phyloP scores from a whole-genome alignment of 2,329 filamentous ascomycete genomes.

The Acrocalymma vagum region DNA sequence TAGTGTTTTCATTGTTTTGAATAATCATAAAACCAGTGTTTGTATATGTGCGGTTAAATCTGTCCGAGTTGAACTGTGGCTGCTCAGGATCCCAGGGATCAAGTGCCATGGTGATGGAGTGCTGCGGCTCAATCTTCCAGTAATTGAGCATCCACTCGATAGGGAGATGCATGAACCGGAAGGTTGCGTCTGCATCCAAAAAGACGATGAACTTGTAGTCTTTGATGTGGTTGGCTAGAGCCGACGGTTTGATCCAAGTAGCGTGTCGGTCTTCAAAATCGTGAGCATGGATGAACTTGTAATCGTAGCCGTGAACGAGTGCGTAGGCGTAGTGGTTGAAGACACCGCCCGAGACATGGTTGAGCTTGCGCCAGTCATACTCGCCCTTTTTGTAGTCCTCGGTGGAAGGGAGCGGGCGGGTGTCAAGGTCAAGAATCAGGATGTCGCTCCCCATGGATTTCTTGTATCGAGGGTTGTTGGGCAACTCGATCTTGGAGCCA shows the following conservation, averaged over 20 bases:
- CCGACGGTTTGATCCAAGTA: slow-evolving; percentile 58
- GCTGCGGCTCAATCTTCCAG: slow-evolving; percentile 55
- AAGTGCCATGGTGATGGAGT: slow-evolving; percentile 56
- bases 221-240: slow-evolving; percentile 46
- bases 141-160: slow-evolving; percentile 61
- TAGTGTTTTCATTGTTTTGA: slow-evolving; percentile 60
- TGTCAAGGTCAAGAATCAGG: slow-evolving; percentile 47
- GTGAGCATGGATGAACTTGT: slow-evolving; percentile 55
- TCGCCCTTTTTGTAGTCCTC: slow-evolving; percentile 39
- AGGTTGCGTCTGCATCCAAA: slow-evolving; percentile 58
- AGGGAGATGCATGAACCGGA: slow-evolving; percentile 56
- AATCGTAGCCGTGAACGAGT: slow-evolving; percentile 59
- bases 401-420: slow-evolving; percentile 41
- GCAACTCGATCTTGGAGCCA: slow-evolving; percentile 38
- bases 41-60: slow-evolving; percentile 52
- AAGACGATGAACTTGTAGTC: slow-evolving; percentile 57
- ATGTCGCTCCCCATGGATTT: slow-evolving; percentile 44
- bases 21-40: slow-evolving; percentile 65
- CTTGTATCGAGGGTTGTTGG: slow-evolving; percentile 39
- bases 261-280: slow-evolving; percentile 52
- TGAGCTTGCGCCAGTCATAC: slow-evolving; percentile 46
- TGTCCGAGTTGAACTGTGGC: slow-evolving; percentile 51
- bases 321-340: slow-evolving; percentile 51
- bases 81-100: slow-evolving; percentile 50
- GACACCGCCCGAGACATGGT: slow-evolving; percentile 45